Evolutionary conservation across 106 monocot species (phyloP), one percentile per base, ranked within the genome.

Genomic region (Alisma plantagoaquatica): DNA sequence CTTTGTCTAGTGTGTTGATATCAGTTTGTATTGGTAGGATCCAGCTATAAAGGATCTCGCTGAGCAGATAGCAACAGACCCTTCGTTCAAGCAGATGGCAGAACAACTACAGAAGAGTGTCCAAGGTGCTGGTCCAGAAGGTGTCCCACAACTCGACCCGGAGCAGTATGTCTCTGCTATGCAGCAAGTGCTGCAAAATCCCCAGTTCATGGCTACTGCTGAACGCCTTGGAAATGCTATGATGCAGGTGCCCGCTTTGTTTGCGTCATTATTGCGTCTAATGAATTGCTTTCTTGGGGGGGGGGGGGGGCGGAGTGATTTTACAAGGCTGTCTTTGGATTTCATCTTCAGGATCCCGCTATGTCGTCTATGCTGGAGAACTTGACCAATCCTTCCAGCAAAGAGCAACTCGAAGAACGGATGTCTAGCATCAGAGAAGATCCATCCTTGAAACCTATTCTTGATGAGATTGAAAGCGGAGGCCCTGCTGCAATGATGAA

Each of bases 401-500:
- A 67, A 52, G 75, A 94, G 31, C 87, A 84, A 54, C 61, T 94
- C 44, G 84, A 94, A 62, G 80, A 84, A 54, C 71, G 75, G 16
- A 88, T 94, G 78, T 28, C 80, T 47, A 64, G 27, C 30, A 75
- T 94, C 43, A 94, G 81, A 70, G 73, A 84, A 22, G 94, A 94
- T 70, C 88, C 87, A 27, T 73, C 87, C 14, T 64, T 94, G 62
- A 88, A 94, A 65, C 73, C 84, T 42, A 88, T 94, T 67, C 75
- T 94, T 31, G 87, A 94, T 64, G 94, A 94, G 69, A 88, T 94
- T 47, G 94, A 94, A 46, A 75, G 23, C 27, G 94, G 94, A 59
- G 94, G 88, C 53, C 87, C 94, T 51, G 49, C 84, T 33, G 80
- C 87, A 38, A 87, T 94, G 94, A 94, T 88, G 94, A 90, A 80